A percentile compares a stretch with the other conserved stretches of the same genome.
These are phyloP conservation scores for Mariannaea sp. DNA, from an alignment of 2,329 filamentous ascomycete species.

Conservation along the genomic window DNA sequence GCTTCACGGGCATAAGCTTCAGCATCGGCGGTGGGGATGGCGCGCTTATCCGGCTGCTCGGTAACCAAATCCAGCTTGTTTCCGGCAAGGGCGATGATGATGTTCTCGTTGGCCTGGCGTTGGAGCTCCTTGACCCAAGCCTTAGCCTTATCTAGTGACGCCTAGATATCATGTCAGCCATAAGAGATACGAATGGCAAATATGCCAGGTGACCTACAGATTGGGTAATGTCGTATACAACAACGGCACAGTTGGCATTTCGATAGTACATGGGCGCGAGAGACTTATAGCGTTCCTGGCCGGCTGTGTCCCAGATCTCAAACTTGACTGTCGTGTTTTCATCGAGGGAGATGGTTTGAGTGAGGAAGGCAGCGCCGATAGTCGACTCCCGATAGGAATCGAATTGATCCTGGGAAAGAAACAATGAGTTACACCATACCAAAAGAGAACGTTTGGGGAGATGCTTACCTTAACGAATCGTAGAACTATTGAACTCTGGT, in stretches of 20 bases:
- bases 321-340: conserved; percentile 99
- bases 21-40: conserved; percentile 85
- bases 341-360: conserved; percentile 97
- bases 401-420: conserved; percentile 82
- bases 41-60: conserved; percentile 94
- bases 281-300: conserved; percentile 98
- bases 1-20: conserved; percentile 95
- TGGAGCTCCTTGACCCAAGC: conserved; percentile 99
- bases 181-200: background rate
- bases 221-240: conserved; percentile 99
- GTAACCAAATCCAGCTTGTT: conserved; percentile 98
- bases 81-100: conserved; percentile 95
- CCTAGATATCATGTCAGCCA: conserved; percentile 55
- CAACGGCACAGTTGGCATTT: conserved; percentile 98
- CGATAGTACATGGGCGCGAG: conserved; percentile 99
- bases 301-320: conserved; percentile 99
- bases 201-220: conserved; percentile 68
- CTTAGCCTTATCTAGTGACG: conserved; percentile 98
- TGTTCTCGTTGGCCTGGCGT: conserved; percentile 98
- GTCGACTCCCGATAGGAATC: conserved; percentile 96
- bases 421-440: conserved; percentile 19
- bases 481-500: conserved; percentile 91
- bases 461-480: conserved; percentile 92
- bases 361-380: conserved; percentile 97
- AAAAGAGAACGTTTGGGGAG: background rate